These are phyloP conservation scores for Neurospora sp. DNA, from an alignment of 2,329 filamentous ascomycete genomes.

Conservation along the genomic window DNA sequence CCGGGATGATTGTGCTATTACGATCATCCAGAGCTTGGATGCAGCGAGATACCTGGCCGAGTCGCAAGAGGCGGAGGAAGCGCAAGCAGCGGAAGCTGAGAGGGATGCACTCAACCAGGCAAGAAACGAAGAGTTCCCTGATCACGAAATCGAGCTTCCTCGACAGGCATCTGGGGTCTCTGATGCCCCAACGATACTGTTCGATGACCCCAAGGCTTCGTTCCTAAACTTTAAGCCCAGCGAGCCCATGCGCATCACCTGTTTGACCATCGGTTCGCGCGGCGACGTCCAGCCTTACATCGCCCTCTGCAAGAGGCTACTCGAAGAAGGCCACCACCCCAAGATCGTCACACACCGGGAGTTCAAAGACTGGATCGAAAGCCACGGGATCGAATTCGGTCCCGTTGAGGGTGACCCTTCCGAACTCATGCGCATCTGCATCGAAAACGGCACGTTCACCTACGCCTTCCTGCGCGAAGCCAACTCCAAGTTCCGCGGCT, in stretches of 20 bases:
- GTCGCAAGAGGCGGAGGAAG: constrained; percentile 60
- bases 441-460: constrained; percentile 96
- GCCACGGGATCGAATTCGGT: constrained; percentile 89
- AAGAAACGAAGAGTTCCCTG: constrained; percentile 42
- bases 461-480: constrained; percentile 83
- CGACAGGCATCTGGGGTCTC: constrained; percentile 33
- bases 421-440: constrained; percentile 91
- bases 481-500: constrained; percentile 79
- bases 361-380: constrained; percentile 79
- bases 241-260: constrained; percentile 73
- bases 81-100: constrained; percentile 68
- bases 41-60: constrained; percentile 60
- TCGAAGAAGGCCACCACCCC: constrained; percentile 77
- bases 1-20: constrained; percentile 82
- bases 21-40: constrained; percentile 67
- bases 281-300: constrained; percentile 98
- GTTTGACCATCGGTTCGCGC: constrained; percentile 88
- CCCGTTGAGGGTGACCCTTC: constrained; percentile 83
- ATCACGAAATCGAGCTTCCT: constrained; percentile 41
- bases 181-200: constrained; percentile 66
- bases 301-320: constrained; percentile 79
- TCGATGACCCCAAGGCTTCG: constrained; percentile 81
- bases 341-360: constrained; percentile 88
- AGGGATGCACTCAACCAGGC: constrained; percentile 71
- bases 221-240: constrained; percentile 85